phyloP scores from a whole-genome alignment of 2,329 filamentous ascomycete species.

The Aspergillus ochraceus region DNA sequence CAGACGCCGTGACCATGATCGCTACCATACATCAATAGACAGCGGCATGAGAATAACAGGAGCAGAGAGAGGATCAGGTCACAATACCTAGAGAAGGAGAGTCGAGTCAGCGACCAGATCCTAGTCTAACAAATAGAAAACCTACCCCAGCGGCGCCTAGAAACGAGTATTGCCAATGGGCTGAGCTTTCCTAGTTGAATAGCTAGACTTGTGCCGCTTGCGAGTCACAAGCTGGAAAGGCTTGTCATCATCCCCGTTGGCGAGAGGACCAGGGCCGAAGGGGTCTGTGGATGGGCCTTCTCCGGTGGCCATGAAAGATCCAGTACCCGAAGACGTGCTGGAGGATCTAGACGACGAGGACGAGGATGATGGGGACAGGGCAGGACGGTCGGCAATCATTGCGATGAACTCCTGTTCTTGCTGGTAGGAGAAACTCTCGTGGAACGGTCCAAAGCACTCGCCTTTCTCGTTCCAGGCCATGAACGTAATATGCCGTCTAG shows the following conservation, averaged over 20 bases:
- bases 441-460: background rate
- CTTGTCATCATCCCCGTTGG: background rate
- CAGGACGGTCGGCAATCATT: background rate
- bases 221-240: background rate
- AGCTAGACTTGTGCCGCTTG: background rate
- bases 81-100: background rate
- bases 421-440: background rate
- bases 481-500: conserved; percentile 1
- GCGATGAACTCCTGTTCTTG: background rate
- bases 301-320: background rate
- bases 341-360: background rate
- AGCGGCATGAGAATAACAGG: background rate
- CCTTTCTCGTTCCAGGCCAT: background rate
- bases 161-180: background rate
- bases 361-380: background rate
- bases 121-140: background rate
- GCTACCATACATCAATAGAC: background rate
- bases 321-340: background rate
- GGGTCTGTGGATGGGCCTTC: background rate
- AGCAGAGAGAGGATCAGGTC: background rate
- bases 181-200: background rate
- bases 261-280: too few species aligned
- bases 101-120: background rate
- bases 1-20: background rate
- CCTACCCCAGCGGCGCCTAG: background rate